phyloP scores from a whole-genome alignment of 2,329 filamentous ascomycete genomes.

The Teratosphaeria destructans region DNA sequence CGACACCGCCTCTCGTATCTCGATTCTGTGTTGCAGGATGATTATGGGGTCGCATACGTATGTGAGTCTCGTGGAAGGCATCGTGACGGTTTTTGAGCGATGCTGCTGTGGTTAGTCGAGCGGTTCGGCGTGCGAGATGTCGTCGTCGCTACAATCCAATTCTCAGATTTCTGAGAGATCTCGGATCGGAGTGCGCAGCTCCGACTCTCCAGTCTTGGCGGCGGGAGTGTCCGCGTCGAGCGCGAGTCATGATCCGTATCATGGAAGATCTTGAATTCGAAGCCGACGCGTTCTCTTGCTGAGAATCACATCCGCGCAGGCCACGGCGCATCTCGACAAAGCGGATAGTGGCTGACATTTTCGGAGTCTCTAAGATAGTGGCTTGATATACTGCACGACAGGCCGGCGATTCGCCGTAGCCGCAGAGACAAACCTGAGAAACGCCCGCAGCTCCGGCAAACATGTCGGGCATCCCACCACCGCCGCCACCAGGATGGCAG shows the following conservation, averaged over 20 bases:
- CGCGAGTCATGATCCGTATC: neutral
- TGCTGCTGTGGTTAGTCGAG: conserved; percentile 14
- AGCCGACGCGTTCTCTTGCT: neutral
- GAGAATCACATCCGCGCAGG: conserved; percentile 14
- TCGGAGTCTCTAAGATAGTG: neutral
- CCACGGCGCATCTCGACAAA: conserved; percentile 16
- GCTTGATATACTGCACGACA: neutral
- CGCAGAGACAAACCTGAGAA: neutral
- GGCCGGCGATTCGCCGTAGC: conserved; percentile 14
- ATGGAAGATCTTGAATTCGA: neutral
- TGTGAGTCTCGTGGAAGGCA: conserved; percentile 46
- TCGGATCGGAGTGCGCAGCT: neutral
- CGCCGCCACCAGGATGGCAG: conserved; percentile 58
- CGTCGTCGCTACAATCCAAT: conserved; percentile 5
- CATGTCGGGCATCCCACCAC: conserved; percentile 54
- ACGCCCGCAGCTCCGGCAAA: conserved; percentile 1
- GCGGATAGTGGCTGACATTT: neutral
- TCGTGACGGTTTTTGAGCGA: conserved; percentile 32
- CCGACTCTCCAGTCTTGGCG: neutral
- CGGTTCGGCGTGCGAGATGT: conserved; percentile 4
- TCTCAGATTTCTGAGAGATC: neutral
- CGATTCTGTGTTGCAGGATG: neutral
- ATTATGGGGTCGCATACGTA: conserved; percentile 37
- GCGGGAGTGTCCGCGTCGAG: too few relatives aligned
- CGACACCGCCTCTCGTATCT: neutral